These are phyloP conservation scores for Lipomyces yamadae DNA, from an alignment of 805 yeast species.

Conservation along the genomic window DNA sequence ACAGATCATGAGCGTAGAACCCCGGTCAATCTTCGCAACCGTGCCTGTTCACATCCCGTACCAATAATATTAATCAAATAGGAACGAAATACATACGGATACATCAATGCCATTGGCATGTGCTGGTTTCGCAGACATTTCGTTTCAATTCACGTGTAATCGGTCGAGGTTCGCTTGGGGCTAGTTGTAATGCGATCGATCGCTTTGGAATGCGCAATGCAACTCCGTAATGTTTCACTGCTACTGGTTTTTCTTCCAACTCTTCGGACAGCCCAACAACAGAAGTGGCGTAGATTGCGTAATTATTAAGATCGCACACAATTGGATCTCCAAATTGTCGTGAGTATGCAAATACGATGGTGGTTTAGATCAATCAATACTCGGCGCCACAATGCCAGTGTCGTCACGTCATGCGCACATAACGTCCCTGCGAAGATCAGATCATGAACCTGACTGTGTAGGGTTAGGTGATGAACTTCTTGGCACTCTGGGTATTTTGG, in stretches of 20 bases:
- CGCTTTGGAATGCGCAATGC: conserved; percentile 1
- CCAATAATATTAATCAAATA: background rate
- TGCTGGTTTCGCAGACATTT: conserved; percentile 29
- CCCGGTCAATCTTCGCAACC: too few relatives aligned
- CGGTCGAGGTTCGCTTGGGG: background rate
- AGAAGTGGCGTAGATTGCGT: background rate
- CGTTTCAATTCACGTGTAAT: background rate
- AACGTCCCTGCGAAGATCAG: background rate
- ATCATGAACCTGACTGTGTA: background rate
- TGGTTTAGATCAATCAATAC: background rate
- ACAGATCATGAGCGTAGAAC: too few relatives aligned
- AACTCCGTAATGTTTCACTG: background rate
- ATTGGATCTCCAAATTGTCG: background rate
- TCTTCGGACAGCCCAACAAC: background rate
- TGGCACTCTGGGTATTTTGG: too few relatives aligned
- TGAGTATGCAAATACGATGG: background rate
- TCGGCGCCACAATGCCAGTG: background rate
- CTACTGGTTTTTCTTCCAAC: background rate
- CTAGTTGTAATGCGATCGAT: background rate
- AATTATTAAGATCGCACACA: background rate
- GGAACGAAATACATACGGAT: conserved; percentile 17
- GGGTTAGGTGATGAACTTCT: too few relatives aligned
- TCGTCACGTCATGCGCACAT: conserved; percentile 1
- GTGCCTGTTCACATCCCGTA: background rate
- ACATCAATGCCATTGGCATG: conserved; percentile 29